Evolutionary conservation across 306 rosid species (phyloP).

Genomic region (Begonia peltatifolia): DNA sequence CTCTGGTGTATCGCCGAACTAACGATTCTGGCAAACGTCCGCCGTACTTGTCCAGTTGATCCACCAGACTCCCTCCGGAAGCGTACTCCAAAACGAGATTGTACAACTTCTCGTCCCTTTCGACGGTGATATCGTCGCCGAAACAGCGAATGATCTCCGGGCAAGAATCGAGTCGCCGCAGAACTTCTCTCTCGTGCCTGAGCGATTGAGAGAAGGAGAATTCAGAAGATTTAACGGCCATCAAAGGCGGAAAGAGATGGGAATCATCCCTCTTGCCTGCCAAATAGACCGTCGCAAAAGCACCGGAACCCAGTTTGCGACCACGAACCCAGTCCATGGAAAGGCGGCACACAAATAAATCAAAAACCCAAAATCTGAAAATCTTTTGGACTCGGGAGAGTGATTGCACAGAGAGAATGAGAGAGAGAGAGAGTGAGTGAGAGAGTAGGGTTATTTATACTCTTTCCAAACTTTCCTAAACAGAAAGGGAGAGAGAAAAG

Average conservation of each 20-base stretch:
- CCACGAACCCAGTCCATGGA: conserved; percentile 12
- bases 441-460: no score
- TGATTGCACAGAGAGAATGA: no score
- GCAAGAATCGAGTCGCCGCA: conserved; percentile 23
- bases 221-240: conserved; percentile 46
- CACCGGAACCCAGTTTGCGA: conserved; percentile 2
- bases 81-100: conserved; percentile 55
- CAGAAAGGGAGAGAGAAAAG: no score
- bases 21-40: conserved; percentile 31
- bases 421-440: no score
- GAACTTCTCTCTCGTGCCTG: conserved; percentile 38
- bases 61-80: conserved; percentile 34
- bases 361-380: no score
- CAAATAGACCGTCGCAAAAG: conserved; percentile 6
- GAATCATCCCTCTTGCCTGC: conserved; percentile 1
- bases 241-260: conserved; percentile 7
- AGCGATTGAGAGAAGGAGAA: conserved; percentile 15
- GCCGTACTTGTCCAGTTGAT: conserved; percentile 25
- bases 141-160: conserved; percentile 33
- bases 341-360: no score
- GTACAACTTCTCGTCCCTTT: conserved; percentile 22
- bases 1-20: conserved; percentile 26
- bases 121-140: conserved; percentile 28
- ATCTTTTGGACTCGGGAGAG: no score
- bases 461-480: no score